Evolutionary conservation across 768 basidiomycete species (phyloP).

Genomic region (Tephrocybe sp.): DNA sequence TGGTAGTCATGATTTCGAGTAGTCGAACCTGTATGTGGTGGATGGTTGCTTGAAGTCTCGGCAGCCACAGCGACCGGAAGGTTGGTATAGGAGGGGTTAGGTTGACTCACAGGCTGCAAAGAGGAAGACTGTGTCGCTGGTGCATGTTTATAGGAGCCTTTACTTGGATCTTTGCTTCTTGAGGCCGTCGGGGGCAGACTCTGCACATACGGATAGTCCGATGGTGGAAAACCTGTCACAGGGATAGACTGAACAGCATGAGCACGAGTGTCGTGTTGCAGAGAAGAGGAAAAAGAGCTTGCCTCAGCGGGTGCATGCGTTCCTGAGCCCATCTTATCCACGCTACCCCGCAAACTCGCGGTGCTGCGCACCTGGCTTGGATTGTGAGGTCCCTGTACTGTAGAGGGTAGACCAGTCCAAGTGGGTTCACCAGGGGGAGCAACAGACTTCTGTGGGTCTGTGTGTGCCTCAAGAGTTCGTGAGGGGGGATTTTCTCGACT

Average conservation of each 20-base stretch:
- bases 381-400: too few species aligned
- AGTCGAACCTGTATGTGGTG: background rate
- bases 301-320: background rate
- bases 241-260: background rate
- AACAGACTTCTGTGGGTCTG: too few species aligned
- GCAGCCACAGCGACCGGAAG: background rate
- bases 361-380: too few species aligned
- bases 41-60: background rate
- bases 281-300: background rate
- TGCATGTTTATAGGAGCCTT: slow-evolving; percentile 1
- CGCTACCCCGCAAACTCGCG: too few species aligned
- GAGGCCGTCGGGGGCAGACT: background rate
- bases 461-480: too few species aligned
- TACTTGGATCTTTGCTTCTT: slow-evolving; percentile 3
- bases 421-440: too few species aligned
- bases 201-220: background rate
- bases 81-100: background rate
- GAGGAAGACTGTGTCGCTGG: background rate
- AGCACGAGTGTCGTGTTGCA: background rate
- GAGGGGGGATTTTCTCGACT: too few species aligned
- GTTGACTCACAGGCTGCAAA: background rate
- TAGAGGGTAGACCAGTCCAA: too few species aligned
- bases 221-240: background rate
- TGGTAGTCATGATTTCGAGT: background rate
- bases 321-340: too few species aligned